Conservation (phyloP, 768 basidiomycete species). For the Astraeus odoratus region DNA sequence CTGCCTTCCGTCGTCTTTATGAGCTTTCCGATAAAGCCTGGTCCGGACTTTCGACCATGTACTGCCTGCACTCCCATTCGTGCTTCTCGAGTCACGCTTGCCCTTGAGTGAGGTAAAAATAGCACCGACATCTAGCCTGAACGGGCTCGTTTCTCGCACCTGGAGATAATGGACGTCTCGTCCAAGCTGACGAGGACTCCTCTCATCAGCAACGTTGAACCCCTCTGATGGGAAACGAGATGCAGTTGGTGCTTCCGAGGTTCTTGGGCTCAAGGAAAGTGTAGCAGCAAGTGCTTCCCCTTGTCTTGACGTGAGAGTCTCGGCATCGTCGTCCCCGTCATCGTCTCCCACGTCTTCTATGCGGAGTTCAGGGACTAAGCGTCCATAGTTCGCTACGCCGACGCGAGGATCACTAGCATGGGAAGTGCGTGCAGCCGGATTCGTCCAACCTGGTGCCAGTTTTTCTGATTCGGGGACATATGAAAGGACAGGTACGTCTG, state of each 20-base stretch:
- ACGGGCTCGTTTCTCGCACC: conserved; percentile 40
- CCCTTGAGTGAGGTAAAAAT: conserved; percentile 16
- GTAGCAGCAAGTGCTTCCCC: conserved; percentile 35
- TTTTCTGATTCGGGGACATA: conserved; percentile 26
- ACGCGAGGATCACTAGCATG: conserved; percentile 7
- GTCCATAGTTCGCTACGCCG: conserved; percentile 7
- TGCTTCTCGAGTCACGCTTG: conserved; percentile 15
- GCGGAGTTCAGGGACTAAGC: conserved; percentile 18
- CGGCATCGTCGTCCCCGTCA: conserved; percentile 21
- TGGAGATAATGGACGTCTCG: conserved; percentile 23
- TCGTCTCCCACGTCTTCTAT: conserved; percentile 9
- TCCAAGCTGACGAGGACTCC: conserved; percentile 2
- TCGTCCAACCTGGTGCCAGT: conserved; percentile 26
- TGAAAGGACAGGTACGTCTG: conserved; percentile 10
- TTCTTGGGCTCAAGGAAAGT: conserved; percentile 41
- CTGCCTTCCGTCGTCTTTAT: conserved; percentile 23
- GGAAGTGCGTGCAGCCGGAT: conserved; percentile 16
- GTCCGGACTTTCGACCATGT: conserved; percentile 27
- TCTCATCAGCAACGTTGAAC: conserved; percentile 5
- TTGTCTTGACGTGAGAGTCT: conserved; percentile 25
- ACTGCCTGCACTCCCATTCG: conserved; percentile 18
- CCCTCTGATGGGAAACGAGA: neutral
- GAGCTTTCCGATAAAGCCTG: conserved; percentile 24
- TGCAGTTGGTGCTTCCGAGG: conserved; percentile 22
- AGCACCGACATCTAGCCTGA: conserved; percentile 35